These are phyloP conservation scores for Exophiala sp. DNA, from an alignment of 2,329 filamentous ascomycete genomes.

Conservation along the genomic window DNA sequence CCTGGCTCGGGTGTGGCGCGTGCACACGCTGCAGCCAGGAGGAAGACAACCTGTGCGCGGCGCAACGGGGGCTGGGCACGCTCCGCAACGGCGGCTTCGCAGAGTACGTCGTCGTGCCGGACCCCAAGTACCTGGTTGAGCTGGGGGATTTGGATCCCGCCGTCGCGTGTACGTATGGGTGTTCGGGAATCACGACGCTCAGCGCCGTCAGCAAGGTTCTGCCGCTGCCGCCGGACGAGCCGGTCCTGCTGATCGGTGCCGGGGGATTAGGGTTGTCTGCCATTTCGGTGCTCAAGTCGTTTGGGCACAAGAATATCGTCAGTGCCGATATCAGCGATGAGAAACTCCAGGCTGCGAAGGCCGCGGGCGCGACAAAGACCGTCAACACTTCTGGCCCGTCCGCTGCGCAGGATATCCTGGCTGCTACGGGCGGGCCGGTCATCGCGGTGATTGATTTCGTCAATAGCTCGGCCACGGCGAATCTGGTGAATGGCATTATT, in stretches of 20 bases:
- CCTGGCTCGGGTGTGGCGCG: constrained; percentile 10
- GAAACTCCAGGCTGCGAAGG: constrained; percentile 8
- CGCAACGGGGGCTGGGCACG: constrained; percentile 63
- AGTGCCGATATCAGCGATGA: constrained; percentile 13
- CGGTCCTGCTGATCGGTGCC: constrained; percentile 13
- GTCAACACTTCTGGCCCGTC: constrained; percentile 1
- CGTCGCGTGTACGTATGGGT: constrained; percentile 10
- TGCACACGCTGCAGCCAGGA: constrained; percentile 14
- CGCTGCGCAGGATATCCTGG: constrained; percentile 4
- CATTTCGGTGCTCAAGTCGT: constrained; percentile 15
- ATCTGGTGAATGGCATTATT: constrained; percentile 2
- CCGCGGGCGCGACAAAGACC: constrained; percentile 13
- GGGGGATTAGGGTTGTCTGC: constrained; percentile 11
- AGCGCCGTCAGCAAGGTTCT: constrained; percentile 11
- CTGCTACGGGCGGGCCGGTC: constrained; percentile 10
- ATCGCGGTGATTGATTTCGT: constrained; percentile 21
- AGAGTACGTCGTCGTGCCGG: constrained; percentile 14
- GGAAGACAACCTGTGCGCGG: constrained; percentile 60
- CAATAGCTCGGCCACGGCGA: constrained; percentile 18
- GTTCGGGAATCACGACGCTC: constrained; percentile 9
- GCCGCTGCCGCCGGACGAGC: constrained; percentile 7
- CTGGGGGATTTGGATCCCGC: constrained; percentile 34
- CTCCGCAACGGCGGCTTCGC: constrained; percentile 36
- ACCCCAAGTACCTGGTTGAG: constrained; percentile 20
- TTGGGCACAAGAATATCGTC: constrained; percentile 13